A percentile compares a stretch with the other conserved stretches of the same genome.
Conservation (phyloP, 2,329 filamentous ascomycete species). For the Colletotrichum spaethianum region DNA sequence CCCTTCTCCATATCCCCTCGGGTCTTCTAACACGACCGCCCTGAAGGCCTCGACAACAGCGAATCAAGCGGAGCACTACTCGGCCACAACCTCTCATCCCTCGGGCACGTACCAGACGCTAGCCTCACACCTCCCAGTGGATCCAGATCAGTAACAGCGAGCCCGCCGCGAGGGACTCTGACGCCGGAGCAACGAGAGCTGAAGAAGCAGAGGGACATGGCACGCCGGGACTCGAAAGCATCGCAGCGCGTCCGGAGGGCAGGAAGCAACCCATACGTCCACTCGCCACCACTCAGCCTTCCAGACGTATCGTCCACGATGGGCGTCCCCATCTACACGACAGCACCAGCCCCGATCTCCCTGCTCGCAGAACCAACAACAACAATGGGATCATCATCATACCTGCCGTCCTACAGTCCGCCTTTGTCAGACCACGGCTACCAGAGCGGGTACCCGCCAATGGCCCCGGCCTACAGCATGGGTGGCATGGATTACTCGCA, state of each 20-base stretch:
- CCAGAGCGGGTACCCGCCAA: slow-evolving; percentile 49
- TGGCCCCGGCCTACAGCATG: slow-evolving; percentile 59
- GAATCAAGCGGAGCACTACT: slow-evolving; percentile 50
- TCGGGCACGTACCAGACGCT: slow-evolving; percentile 62
- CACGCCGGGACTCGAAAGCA: slow-evolving; percentile 70
- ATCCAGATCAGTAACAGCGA: slow-evolving; percentile 69
- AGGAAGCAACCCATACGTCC: slow-evolving; percentile 59
- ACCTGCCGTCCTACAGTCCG: slow-evolving; percentile 66
- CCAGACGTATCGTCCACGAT: slow-evolving; percentile 59
- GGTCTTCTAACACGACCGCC: slow-evolving; percentile 22
- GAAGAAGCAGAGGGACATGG: slow-evolving; percentile 73
- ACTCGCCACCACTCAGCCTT: slow-evolving; percentile 59
- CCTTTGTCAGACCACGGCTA: slow-evolving; percentile 60
- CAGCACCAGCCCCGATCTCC: slow-evolving; percentile 64
- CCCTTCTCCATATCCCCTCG: background rate
- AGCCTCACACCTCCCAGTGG: slow-evolving; percentile 66
- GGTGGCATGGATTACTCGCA: slow-evolving; percentile 58
- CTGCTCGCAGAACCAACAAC: slow-evolving; percentile 65
- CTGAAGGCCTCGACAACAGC: slow-evolving; percentile 50
- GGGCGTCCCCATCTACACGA: slow-evolving; percentile 65
- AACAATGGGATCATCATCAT: slow-evolving; percentile 58
- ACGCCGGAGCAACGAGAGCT: slow-evolving; percentile 74
- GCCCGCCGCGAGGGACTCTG: slow-evolving; percentile 68
- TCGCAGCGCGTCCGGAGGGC: slow-evolving; percentile 65
- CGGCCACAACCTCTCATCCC: slow-evolving; percentile 61